phyloP scores from a whole-genome alignment of 2,329 filamentous ascomycete genomes.

The Tothia fuscella region DNA sequence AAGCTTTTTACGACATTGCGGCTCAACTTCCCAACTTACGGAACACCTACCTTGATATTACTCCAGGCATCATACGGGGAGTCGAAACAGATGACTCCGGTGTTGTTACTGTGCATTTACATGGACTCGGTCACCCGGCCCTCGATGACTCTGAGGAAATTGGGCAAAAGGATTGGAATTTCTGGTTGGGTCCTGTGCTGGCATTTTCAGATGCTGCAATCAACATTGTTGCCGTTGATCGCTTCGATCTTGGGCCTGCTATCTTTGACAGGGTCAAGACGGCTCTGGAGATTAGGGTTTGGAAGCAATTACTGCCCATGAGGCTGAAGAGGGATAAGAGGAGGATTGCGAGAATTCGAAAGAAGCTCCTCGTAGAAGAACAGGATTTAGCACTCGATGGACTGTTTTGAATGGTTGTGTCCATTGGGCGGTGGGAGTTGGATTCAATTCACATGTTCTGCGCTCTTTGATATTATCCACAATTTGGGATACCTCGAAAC shows the following conservation, averaged over 20 bases:
- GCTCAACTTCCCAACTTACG: slow-evolving; percentile 4
- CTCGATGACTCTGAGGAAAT: background rate
- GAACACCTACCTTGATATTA: background rate
- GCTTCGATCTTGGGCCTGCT: background rate
- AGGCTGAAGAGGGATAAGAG: slow-evolving; percentile 8
- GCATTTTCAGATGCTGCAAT: slow-evolving; percentile 3
- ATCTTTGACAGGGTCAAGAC: slow-evolving; percentile 5
- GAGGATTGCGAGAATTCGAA: slow-evolving; percentile 6
- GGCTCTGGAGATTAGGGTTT: slow-evolving; percentile 3
- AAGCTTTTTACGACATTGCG: slow-evolving; percentile 8
- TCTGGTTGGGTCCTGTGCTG: slow-evolving; percentile 8
- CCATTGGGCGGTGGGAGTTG: too few relatives aligned
- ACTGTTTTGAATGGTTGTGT: too few relatives aligned
- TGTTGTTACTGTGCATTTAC: too few relatives aligned
- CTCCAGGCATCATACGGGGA: background rate
- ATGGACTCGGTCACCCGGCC: too few relatives aligned
- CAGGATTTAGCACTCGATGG: too few relatives aligned
- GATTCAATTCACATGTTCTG: too few relatives aligned
- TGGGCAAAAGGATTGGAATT: background rate
- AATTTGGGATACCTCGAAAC: too few relatives aligned
- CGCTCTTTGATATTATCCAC: too few relatives aligned
- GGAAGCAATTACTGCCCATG: slow-evolving; percentile 8
- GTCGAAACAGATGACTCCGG: background rate
- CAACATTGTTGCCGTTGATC: background rate
- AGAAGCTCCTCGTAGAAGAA: too few relatives aligned